Conservation (phyloP, 2,329 filamentous ascomycete genomes). For the Tolypocladium nubicola region DNA sequence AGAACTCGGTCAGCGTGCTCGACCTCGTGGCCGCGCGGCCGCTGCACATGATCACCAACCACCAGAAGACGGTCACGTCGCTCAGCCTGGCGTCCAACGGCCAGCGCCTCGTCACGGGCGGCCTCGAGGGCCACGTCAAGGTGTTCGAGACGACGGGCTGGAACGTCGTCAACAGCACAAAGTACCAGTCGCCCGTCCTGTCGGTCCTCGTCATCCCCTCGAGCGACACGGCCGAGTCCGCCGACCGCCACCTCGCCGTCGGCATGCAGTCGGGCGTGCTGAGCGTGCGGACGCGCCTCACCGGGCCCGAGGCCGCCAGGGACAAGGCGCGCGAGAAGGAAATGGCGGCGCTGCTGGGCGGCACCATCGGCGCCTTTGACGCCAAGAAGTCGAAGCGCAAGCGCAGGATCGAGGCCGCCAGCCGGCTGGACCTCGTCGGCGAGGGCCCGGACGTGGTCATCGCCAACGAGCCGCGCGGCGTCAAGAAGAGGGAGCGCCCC, state of each 20-base stretch:
- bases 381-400: conserved; percentile 61
- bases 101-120: conserved; percentile 73
- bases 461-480: conserved; percentile 50
- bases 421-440: conserved; percentile 66
- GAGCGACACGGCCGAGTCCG: conserved; percentile 31
- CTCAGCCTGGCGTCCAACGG: conserved; percentile 74
- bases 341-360: conserved; percentile 72
- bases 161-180: conserved; percentile 92
- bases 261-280: conserved; percentile 93
- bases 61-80: conserved; percentile 94
- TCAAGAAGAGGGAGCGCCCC: conserved; percentile 49
- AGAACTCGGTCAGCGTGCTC: conserved; percentile 79
- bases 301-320: conserved; percentile 66
- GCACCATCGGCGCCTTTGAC: conserved; percentile 70
- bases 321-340: conserved; percentile 71
- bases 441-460: conserved; percentile 85
- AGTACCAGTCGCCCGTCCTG: conserved; percentile 86
- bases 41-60: conserved; percentile 77
- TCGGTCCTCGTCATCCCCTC: conserved; percentile 62
- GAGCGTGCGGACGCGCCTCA: conserved; percentile 79
- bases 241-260: conserved; percentile 88
- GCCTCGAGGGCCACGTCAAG: conserved; percentile 92
- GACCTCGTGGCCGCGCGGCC: conserved; percentile 88
- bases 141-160: conserved; percentile 88
- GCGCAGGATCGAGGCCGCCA: conserved; percentile 32